phyloP scores from a whole-genome alignment of 1,139 yeast genomes.

The Pichiaceae sp. region DNA sequence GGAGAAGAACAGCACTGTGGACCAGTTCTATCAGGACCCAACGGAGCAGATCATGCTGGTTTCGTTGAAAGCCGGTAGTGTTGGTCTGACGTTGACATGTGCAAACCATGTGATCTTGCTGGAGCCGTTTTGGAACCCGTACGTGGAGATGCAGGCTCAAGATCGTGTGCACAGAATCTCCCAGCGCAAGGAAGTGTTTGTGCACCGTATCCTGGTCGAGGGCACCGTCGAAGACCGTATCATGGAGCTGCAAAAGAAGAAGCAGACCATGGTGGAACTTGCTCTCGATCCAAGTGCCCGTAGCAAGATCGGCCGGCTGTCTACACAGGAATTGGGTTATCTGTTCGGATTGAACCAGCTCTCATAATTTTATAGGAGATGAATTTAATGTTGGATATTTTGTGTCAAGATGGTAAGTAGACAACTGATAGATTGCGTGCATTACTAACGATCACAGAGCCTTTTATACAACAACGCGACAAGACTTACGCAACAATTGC shows the following conservation, averaged over 20 bases:
- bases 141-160: constrained; percentile 92
- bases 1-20: constrained; percentile 54
- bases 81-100: constrained; percentile 85
- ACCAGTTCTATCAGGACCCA: constrained; percentile 52
- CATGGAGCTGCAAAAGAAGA: constrained; percentile 62
- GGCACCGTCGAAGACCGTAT: constrained; percentile 84
- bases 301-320: constrained; percentile 55
- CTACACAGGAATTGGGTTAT: constrained; percentile 65
- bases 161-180: constrained; percentile 94
- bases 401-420: constrained; percentile 1
- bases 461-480: constrained; percentile 83
- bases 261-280: constrained; percentile 65
- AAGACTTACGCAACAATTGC: constrained; percentile 69
- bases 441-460: constrained; percentile 37
- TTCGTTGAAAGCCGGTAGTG: constrained; percentile 86
- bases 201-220: constrained; percentile 59
- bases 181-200: constrained; percentile 65
- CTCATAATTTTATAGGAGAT: constrained; percentile 14
- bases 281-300: constrained; percentile 77
- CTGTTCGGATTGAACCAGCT: constrained; percentile 60
- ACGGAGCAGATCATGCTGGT: constrained; percentile 50
- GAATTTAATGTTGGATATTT: background rate
- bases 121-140: constrained; percentile 98
- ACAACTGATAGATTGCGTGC: background rate
- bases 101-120: constrained; percentile 85